Evolutionary conservation across 768 basidiomycete genomes (phyloP).

Genomic region (Pleurotus eryngii): DNA sequence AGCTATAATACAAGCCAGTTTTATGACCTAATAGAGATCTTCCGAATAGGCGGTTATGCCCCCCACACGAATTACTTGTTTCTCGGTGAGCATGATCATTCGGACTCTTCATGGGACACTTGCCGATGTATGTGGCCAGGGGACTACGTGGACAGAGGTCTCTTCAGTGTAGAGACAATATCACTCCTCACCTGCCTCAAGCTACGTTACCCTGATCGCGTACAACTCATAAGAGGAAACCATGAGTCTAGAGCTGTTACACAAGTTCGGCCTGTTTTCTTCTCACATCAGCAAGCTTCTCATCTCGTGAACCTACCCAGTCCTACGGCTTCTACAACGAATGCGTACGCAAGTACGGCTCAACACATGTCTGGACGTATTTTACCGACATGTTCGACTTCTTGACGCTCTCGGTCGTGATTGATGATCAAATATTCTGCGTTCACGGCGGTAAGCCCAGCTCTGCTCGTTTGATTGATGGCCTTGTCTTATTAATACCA

Average conservation of each 20-base stretch:
- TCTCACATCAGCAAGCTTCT: slow-evolving; percentile 10
- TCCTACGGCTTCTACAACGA: slow-evolving; percentile 99
- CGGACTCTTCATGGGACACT: not conserved
- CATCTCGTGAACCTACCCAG: slow-evolving; percentile 39
- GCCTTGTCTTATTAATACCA: too few species aligned
- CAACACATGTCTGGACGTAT: slow-evolving; percentile 96
- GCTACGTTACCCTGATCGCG: slow-evolving; percentile 92
- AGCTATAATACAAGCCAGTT: slow-evolving; percentile 75
- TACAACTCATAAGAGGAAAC: slow-evolving; percentile 96
- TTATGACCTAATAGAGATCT: slow-evolving; percentile 98
- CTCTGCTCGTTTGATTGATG: too few species aligned
- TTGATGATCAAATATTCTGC: slow-evolving; percentile 98
- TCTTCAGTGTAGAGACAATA: slow-evolving; percentile 98
- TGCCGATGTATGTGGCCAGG: slow-evolving; percentile 45
- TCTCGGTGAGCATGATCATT: slow-evolving; percentile 62
- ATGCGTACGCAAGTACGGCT: slow-evolving; percentile 95
- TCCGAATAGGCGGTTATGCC: slow-evolving; percentile 95
- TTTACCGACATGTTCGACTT: slow-evolving; percentile 99
- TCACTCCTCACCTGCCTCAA: slow-evolving; percentile 96
- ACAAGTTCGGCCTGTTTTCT: slow-evolving; percentile 60
- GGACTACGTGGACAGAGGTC: slow-evolving; percentile 96
- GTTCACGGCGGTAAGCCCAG: slow-evolving; percentile 84
- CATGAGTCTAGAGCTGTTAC: slow-evolving; percentile 98
- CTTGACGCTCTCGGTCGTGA: slow-evolving; percentile 93
- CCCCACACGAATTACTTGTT: slow-evolving; percentile 98